Evolutionary conservation across 2,329 filamentous ascomycete genomes (phyloP), one percentile per base, ranked within the genome.

Genomic region (Penicillium janthinellum): DNA sequence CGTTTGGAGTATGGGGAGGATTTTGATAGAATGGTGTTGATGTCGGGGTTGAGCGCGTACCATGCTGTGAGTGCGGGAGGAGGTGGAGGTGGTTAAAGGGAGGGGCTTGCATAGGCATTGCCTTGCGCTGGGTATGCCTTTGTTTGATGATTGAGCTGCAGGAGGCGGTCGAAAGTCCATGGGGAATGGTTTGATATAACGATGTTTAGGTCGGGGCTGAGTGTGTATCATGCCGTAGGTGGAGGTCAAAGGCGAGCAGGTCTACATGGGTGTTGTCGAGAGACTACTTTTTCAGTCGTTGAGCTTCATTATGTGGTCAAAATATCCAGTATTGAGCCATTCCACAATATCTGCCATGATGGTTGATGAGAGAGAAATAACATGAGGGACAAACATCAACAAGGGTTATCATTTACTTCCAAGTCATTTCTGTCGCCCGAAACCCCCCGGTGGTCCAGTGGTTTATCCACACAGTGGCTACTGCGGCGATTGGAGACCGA

Each of bases 1-100:
- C 61, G 56, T 48, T 59, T 45, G 28, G 57, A 64, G 38, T 61
- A 61, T 50, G 64, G 64, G 25, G 44, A 63, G 12, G 38, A 47
- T 15, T 67, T 67, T 41, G 64, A 65, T 45, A 62, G 28, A 35
- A 62, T 68, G 61, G 56, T 61, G 22, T 59, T 67, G 37, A 55
- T 65, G 56, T 62, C 63, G 41, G 64, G 50, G 20, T 17, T 64
- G 35, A 64, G 63, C 51, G 4, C 65, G 31, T 63, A 58, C 62
- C 59, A 67, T 51, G 37, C 55, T 25, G 54, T 39, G 14, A 45
- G 34, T 11, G 57, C 45, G 0, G 58, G 58, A 12, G 63, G 64
- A 31, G 64, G 64, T 2, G 63, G 63, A 4, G 59, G 60, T 28
- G 59, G 59, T 31, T 31, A 31, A 31, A 31, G 31, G 7, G 31